Conservation (phyloP, 768 basidiomycete genomes). For the Rhodosporidiobolus odoratus region DNA sequence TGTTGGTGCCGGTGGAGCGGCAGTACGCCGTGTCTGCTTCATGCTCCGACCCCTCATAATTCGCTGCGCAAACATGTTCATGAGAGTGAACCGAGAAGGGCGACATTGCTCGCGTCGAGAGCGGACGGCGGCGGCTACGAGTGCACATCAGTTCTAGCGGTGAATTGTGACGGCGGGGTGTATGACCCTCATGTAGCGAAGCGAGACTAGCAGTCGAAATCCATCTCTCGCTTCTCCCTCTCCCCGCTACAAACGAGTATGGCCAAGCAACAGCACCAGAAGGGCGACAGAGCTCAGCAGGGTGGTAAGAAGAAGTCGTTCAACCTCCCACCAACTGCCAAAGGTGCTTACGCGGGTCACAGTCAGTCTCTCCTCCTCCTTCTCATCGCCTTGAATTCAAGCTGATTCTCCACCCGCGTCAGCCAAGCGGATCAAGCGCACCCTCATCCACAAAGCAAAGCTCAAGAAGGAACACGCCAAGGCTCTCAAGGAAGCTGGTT, state of each 20-base stretch:
- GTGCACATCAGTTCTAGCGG: no score
- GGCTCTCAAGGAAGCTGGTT: conserved; percentile 33
- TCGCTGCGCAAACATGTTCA: no score
- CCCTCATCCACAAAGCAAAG: conserved; percentile 39
- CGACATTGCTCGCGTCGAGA: no score
- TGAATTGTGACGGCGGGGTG: no score
- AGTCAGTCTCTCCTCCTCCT: conserved; percentile 13
- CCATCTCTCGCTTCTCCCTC: neutral
- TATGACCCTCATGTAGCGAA: no score
- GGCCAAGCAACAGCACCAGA: neutral
- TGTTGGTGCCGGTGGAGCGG: no score
- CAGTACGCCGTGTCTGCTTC: no score
- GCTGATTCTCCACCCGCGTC: neutral
- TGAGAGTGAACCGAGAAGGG: no score
- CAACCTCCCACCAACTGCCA: conserved; percentile 27
- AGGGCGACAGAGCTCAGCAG: neutral
- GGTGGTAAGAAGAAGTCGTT: conserved; percentile 25
- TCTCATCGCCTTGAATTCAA: no score
- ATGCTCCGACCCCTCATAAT: no score
- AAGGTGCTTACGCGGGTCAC: conserved; percentile 36
- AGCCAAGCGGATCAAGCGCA: conserved; percentile 36
- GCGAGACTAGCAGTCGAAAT: neutral
- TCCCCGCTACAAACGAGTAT: neutral
- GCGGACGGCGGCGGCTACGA: no score
- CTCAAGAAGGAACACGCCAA: conserved; percentile 35